Conservation (phyloP, 2,329 filamentous ascomycete species). For the Parascedosporium putredinis region DNA sequence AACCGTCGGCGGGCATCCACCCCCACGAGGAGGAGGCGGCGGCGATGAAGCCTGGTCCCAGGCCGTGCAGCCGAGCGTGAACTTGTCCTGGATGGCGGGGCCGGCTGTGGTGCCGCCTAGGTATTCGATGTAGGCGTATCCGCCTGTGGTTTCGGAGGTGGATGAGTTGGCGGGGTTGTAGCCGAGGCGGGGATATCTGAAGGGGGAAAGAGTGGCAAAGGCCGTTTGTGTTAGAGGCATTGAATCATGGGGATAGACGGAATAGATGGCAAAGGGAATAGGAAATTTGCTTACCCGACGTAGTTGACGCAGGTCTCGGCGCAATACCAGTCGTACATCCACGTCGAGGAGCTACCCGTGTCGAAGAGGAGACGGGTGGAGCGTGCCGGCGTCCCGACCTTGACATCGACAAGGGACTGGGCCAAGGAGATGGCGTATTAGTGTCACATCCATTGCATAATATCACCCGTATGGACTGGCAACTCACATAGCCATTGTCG, state of each 20-base stretch:
- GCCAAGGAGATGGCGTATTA: too few relatives aligned
- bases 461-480: not conserved
- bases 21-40: constrained; percentile 19
- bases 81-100: constrained; percentile 17
- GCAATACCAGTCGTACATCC: constrained; percentile 20
- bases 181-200: constrained; percentile 17
- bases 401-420: constrained; percentile 9
- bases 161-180: constrained; percentile 19
- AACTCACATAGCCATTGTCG: constrained; percentile 10
- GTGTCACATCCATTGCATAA: not conserved
- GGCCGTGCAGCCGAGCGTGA: constrained; percentile 11
- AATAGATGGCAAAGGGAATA: too few relatives aligned
- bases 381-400: constrained; percentile 21
- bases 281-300: constrained; percentile 15
- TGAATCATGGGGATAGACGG: too few relatives aligned
- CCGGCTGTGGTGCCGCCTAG: constrained; percentile 20
- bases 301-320: constrained; percentile 17
- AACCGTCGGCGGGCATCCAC: constrained; percentile 21
- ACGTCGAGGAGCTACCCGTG: constrained; percentile 24
- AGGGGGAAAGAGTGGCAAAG: not conserved
- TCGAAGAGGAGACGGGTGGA: constrained; percentile 21
- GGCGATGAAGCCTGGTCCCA: constrained; percentile 20
- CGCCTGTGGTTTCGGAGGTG: constrained; percentile 15
- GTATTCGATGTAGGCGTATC: constrained; percentile 17
- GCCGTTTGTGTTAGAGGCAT: not conserved